These are phyloP conservation scores for Saturnispora serradocipensis DNA, from an alignment of 805 yeast species.

Conservation along the genomic window DNA sequence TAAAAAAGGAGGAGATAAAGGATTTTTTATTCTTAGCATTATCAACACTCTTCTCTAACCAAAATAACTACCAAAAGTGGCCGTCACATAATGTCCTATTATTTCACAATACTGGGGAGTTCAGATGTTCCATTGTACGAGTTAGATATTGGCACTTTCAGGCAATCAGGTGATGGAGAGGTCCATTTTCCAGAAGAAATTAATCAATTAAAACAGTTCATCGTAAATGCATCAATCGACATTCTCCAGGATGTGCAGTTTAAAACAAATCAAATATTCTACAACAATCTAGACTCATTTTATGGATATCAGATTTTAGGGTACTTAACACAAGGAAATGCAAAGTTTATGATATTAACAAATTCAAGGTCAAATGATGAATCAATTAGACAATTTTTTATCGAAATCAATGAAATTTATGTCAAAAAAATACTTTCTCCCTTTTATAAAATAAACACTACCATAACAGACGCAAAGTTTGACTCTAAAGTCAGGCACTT, in stretches of 20 bases:
- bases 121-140: conserved; percentile 82
- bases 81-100: conserved; percentile 45
- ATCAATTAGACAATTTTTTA: conserved; percentile 70
- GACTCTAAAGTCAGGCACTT: conserved; percentile 62
- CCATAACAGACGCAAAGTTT: conserved; percentile 64
- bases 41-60: not conserved
- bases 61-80: not conserved
- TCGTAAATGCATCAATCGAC: conserved; percentile 82
- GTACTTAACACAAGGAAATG: conserved; percentile 79
- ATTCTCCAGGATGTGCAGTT: conserved; percentile 88
- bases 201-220: conserved; percentile 76
- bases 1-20: not conserved
- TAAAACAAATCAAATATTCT: conserved; percentile 53
- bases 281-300: conserved; percentile 77
- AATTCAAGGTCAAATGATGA: conserved; percentile 54
- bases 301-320: conserved; percentile 79
- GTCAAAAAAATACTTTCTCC: conserved; percentile 81
- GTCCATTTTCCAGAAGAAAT: conserved; percentile 59
- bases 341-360: conserved; percentile 67
- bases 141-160: conserved; percentile 70
- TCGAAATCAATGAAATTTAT: conserved; percentile 79
- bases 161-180: conserved; percentile 57
- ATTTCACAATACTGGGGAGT: conserved; percentile 81
- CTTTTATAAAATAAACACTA: conserved; percentile 68
- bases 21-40: not conserved